Evolutionary conservation across 2,329 filamentous ascomycete species (phyloP).

Genomic region (Mycocentrospora acerina): DNA sequence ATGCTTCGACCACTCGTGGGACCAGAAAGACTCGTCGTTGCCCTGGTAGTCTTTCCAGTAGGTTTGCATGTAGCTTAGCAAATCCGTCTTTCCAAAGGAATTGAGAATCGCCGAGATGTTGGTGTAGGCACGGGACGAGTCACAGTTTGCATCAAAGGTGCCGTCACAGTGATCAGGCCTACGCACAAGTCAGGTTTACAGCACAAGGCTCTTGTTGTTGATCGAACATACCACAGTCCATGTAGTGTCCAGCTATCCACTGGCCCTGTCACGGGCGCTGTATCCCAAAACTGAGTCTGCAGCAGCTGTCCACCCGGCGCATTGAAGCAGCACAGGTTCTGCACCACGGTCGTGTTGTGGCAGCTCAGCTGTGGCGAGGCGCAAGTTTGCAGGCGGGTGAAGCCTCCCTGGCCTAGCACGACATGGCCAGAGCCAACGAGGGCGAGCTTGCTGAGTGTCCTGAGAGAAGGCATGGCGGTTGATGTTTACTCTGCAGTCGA

Average conservation of each 20-base stretch:
- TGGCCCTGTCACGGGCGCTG: conserved; percentile 64
- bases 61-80: conserved; percentile 66
- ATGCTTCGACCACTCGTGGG: conserved; percentile 72
- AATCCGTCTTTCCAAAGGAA: conserved; percentile 54
- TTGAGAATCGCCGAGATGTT: conserved; percentile 66
- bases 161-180: conserved; percentile 64
- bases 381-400: conserved; percentile 27
- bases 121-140: conserved; percentile 60
- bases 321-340: conserved; percentile 74
- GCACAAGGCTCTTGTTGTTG: too few relatives aligned
- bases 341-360: conserved; percentile 61
- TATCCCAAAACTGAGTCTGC: conserved; percentile 79
- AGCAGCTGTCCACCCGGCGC: conserved; percentile 70
- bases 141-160: conserved; percentile 67
- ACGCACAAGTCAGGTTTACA: conserved; percentile 1
- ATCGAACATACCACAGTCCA: conserved; percentile 60
- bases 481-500: conserved; percentile 23
- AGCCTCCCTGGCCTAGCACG: conserved; percentile 23
- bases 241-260: conserved; percentile 73
- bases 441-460: conserved; percentile 40
- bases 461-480: conserved; percentile 36
- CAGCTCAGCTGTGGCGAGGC: conserved; percentile 59
- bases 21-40: conserved; percentile 66
- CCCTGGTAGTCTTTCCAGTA: conserved; percentile 73
- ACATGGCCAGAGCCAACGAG: conserved; percentile 30